phyloP scores from a whole-genome alignment of 2,329 filamentous ascomycete species.

The Pseudopithomyces chartarum region DNA sequence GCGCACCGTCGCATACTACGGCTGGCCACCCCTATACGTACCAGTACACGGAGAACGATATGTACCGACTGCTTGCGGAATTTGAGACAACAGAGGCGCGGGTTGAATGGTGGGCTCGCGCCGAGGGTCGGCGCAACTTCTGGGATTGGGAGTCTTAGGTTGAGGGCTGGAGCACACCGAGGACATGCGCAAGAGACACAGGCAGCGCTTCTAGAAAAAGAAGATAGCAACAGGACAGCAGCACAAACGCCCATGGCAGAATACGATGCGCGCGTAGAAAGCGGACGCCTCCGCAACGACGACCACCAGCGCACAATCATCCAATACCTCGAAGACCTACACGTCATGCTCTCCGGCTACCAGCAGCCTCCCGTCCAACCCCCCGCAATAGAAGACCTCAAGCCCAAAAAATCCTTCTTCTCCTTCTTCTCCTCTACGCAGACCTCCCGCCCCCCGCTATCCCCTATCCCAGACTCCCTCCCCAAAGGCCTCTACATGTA shows the following conservation, averaged over 20 bases:
- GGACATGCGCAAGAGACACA: constrained; percentile 35
- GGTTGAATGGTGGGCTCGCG: constrained; percentile 10
- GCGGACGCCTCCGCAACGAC: constrained; percentile 79
- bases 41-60: constrained; percentile 23
- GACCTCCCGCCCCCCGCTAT: constrained; percentile 43
- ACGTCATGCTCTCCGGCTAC: constrained; percentile 80
- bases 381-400: constrained; percentile 74
- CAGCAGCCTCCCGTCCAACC: constrained; percentile 73
- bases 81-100: constrained; percentile 13
- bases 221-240: background rate
- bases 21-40: background rate
- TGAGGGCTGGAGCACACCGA: constrained; percentile 21
- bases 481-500: constrained; percentile 93
- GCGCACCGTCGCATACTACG: background rate
- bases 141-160: constrained; percentile 10
- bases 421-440: constrained; percentile 62
- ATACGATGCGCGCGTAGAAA: constrained; percentile 80
- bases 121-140: constrained; percentile 7
- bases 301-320: constrained; percentile 92
- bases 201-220: constrained; percentile 22
- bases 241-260: constrained; percentile 70
- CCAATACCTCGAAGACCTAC: constrained; percentile 83
- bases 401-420: constrained; percentile 60
- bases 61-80: constrained; percentile 34
- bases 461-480: constrained; percentile 70